Evolutionary conservation across 2,329 filamentous ascomycete genomes (phyloP).

Genomic region (Paracoccidioides brasiliensis): DNA sequence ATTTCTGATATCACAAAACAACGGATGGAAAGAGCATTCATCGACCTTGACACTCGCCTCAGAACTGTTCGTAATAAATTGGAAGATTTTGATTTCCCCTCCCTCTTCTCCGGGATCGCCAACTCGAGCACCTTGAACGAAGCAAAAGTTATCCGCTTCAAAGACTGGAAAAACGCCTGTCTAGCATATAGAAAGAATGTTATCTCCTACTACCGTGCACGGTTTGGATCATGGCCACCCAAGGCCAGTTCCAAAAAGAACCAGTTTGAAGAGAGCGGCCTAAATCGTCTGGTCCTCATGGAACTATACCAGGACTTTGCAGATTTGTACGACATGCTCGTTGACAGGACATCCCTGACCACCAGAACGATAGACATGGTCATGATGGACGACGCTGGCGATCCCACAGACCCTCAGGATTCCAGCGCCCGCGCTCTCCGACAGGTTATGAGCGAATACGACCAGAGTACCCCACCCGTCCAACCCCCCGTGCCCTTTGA

Average conservation of each 20-base stretch:
- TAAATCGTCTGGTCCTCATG: conserved; percentile 71
- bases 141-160: conserved; percentile 67
- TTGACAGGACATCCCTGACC: conserved; percentile 65
- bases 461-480: conserved; percentile 77
- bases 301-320: conserved; percentile 78
- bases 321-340: conserved; percentile 75
- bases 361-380: conserved; percentile 62
- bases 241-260: conserved; percentile 90
- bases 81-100: conserved; percentile 83
- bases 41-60: conserved; percentile 64
- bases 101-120: conserved; percentile 75
- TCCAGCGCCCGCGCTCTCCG: conserved; percentile 58
- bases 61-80: conserved; percentile 58
- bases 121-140: conserved; percentile 68
- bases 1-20: conserved; percentile 61
- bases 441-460: conserved; percentile 73
- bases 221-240: conserved; percentile 72
- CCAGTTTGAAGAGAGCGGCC: conserved; percentile 66
- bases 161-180: conserved; percentile 68
- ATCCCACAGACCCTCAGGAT: conserved; percentile 38
- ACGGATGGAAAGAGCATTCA: conserved; percentile 66
- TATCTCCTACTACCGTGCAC: conserved; percentile 53
- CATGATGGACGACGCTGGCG: conserved; percentile 39
- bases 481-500: conserved; percentile 87
- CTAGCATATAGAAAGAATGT: conserved; percentile 60